These are phyloP conservation scores for Penicillium malachiteum DNA, from an alignment of 495 filamentous ascomycete genomes.

Conservation along the genomic window DNA sequence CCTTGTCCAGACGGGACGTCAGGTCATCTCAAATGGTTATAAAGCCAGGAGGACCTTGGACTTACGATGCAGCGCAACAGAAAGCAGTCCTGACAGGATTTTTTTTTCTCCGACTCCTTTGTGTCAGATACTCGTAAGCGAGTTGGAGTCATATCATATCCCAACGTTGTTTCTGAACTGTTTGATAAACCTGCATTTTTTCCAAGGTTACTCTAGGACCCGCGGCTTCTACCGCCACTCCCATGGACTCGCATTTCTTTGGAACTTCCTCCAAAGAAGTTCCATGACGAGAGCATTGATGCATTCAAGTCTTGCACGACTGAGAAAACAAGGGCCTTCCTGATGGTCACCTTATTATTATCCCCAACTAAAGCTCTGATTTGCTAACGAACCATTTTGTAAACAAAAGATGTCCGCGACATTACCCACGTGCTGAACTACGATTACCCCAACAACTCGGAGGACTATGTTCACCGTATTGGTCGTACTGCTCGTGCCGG, in stretches of 20 bases:
- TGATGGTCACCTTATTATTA: conserved; percentile 46
- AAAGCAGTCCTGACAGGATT: conserved; percentile 51
- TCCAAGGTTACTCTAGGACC: conserved; percentile 67
- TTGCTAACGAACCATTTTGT: conserved; percentile 73
- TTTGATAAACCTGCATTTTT: conserved; percentile 59
- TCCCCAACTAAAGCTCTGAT: conserved; percentile 40
- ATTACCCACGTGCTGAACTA: conserved; percentile 99
- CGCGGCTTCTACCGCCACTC: conserved; percentile 60
- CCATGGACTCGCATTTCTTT: conserved; percentile 46
- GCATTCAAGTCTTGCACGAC: conserved; percentile 65
- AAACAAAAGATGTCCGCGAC: conserved; percentile 97
- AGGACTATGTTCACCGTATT: conserved; percentile 98
- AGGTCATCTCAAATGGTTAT: conserved; percentile 72
- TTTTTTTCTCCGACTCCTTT: conserved; percentile 62
- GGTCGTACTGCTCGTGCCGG: conserved; percentile 92
- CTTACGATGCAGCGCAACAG: conserved; percentile 73
- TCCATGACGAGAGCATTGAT: conserved; percentile 66
- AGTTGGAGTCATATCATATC: conserved; percentile 57
- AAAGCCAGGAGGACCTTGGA: conserved; percentile 78
- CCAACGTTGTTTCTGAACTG: conserved; percentile 61
- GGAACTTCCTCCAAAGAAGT: conserved; percentile 60
- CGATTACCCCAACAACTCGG: conserved; percentile 99
- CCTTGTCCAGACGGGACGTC: conserved; percentile 76
- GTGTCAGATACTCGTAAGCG: conserved; percentile 69
- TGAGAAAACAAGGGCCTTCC: conserved; percentile 54